Evolutionary conservation across 139 green algal genomes (phyloP).

Genomic region (Chlamydomonas sp.): DNA sequence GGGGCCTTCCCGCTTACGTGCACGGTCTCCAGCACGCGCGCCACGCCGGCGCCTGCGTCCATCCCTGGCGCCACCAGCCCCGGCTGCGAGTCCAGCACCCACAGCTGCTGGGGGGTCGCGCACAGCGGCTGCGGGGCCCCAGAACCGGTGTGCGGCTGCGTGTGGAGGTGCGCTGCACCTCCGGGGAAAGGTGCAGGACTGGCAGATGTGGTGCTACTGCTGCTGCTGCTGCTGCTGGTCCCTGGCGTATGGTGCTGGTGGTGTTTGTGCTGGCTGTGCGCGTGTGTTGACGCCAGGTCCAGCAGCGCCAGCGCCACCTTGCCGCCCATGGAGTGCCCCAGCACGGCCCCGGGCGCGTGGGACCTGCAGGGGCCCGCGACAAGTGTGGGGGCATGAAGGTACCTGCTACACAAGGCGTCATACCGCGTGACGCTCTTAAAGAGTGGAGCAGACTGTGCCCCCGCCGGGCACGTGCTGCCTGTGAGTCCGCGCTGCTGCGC

Average conservation of each 20-base stretch:
- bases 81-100: constrained; percentile 83
- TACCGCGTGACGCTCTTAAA: too few relatives aligned
- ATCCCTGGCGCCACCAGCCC: constrained; percentile 50
- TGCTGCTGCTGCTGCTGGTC: not conserved
- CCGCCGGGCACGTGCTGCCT: too few relatives aligned
- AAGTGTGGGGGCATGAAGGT: not conserved
- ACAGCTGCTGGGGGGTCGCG: constrained; percentile 55
- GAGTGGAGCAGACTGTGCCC: too few relatives aligned
- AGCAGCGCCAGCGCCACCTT: constrained; percentile 80
- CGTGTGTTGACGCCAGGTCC: constrained; percentile 40
- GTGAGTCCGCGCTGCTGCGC: too few relatives aligned
- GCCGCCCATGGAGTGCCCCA: constrained; percentile 76
- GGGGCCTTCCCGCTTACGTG: not conserved
- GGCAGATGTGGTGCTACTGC: not conserved
- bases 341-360: not conserved
- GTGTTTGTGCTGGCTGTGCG: not conserved
- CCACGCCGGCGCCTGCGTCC: constrained; percentile 43
- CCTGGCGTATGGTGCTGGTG: not conserved
- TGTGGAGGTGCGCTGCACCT: not conserved
- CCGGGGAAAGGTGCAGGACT: not conserved
- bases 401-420: too few relatives aligned
- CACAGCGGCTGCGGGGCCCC: not conserved
- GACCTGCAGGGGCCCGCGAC: constrained; percentile 52
- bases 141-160: not conserved
- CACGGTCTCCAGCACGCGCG: constrained; percentile 15